Percentiles rank a stretch among this genome's conserved stretches.
Conservation (phyloP, 169 alveolate genomes). For the Eimeria necatrix region DNA sequence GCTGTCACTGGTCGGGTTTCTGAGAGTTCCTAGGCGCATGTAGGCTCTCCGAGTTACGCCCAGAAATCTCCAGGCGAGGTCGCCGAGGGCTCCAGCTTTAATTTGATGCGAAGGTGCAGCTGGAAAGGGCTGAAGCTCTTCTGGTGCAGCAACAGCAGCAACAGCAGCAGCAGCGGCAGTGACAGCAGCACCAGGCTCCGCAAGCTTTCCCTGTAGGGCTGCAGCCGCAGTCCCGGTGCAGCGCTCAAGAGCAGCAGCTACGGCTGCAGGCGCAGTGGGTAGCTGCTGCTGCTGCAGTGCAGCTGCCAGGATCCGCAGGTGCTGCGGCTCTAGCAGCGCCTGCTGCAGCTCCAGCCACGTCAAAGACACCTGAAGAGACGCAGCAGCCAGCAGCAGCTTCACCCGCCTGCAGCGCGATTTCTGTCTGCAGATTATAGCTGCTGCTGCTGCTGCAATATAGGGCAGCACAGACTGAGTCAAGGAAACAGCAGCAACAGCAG, state of each 20-base stretch:
- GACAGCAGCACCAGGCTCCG: background rate
- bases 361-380: background rate
- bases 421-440: background rate
- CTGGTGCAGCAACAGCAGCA: background rate
- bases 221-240: background rate
- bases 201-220: background rate
- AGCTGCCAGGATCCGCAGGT: conserved; percentile 25
- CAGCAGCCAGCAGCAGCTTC: background rate
- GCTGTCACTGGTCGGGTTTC: background rate
- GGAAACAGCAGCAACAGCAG: conserved; percentile 17
- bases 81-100: too few species aligned
- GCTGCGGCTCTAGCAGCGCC: conserved; percentile 19
- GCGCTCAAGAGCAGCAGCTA: background rate
- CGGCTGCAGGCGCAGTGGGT: background rate
- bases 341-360: conserved; percentile 43
- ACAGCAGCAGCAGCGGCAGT: background rate
- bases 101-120: background rate
- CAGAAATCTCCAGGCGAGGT: background rate
- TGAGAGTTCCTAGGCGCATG: background rate
- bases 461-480: background rate
- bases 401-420: background rate
- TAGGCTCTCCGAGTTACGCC: background rate
- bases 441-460: conserved; percentile 11
- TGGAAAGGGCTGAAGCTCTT: background rate
- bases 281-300: conserved; percentile 11